Evolutionary conservation across 306 rosid species (phyloP).

Genomic region (Cucurbita maxima): DNA sequence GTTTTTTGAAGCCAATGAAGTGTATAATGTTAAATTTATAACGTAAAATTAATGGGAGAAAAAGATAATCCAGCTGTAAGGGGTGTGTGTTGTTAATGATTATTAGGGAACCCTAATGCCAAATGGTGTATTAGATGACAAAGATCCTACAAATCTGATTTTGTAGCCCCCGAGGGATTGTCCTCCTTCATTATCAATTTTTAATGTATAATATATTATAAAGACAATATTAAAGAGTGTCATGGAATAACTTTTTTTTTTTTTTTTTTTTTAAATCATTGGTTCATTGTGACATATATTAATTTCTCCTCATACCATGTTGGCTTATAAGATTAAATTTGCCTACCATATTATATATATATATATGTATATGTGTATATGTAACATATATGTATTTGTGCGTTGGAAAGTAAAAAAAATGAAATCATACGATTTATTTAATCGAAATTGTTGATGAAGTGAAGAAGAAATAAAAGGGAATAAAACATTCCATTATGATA

Average conservation of each 20-base stretch:
- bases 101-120: not conserved
- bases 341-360: too few species aligned
- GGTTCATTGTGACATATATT: too few species aligned
- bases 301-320: too few species aligned
- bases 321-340: too few species aligned
- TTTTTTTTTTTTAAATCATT: too few species aligned
- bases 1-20: too few species aligned
- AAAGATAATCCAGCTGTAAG: slow-evolving; percentile 1
- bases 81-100: not conserved
- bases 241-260: too few species aligned
- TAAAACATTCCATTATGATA: too few species aligned
- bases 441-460: not conserved
- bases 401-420: not conserved
- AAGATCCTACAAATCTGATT: slow-evolving; percentile 5
- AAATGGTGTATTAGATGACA: not conserved
- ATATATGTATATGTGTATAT: too few species aligned
- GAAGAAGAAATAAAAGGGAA: not conserved
- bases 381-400: not conserved
- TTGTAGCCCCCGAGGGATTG: slow-evolving; percentile 7
- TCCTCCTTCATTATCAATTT: not conserved
- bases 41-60: not conserved
- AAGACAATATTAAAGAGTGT: not conserved
- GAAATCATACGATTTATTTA: too few species aligned
- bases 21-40: too few species aligned
- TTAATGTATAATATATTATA: not conserved